phyloP scores from a whole-genome alignment of 2,329 filamentous ascomycete genomes.

The Aspergillus sclerotialis region DNA sequence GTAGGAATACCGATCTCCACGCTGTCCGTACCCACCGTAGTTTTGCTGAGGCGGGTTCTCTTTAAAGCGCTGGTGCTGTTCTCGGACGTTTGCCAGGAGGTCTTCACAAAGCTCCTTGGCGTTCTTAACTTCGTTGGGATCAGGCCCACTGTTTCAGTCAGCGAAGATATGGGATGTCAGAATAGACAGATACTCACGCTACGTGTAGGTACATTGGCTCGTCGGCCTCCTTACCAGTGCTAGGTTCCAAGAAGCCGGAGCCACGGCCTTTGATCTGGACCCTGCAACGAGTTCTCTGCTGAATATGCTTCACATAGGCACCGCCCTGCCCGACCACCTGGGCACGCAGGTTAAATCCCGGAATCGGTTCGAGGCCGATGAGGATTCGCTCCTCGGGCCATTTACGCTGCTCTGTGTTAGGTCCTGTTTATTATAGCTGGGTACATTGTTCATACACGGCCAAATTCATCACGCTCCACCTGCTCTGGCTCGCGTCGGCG shows the following conservation, averaged over 20 bases:
- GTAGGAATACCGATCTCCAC: constrained; percentile 37
- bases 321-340: constrained; percentile 94
- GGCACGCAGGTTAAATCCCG: constrained; percentile 90
- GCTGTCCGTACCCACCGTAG: constrained; percentile 54
- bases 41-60: constrained; percentile 62
- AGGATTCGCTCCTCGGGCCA: constrained; percentile 97
- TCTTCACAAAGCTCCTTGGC: constrained; percentile 87
- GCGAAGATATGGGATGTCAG: constrained; percentile 8
- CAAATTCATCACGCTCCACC: constrained; percentile 84
- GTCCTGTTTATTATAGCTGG: background rate
- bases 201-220: constrained; percentile 97
- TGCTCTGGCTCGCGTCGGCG: constrained; percentile 71
- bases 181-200: constrained; percentile 55
- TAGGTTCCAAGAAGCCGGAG: constrained; percentile 85
- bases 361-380: constrained; percentile 82
- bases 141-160: constrained; percentile 63
- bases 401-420: constrained; percentile 62
- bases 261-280: constrained; percentile 97
- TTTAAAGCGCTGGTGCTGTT: constrained; percentile 90
- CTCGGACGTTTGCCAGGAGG: constrained; percentile 74
- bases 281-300: constrained; percentile 87
- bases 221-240: constrained; percentile 84
- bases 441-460: constrained; percentile 57
- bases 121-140: constrained; percentile 74
- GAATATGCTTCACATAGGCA: constrained; percentile 96